Base-by-base conservation (phyloP, 2,329 filamentous ascomycete genomes). In the Aspergillus aculeatinus region DNA sequence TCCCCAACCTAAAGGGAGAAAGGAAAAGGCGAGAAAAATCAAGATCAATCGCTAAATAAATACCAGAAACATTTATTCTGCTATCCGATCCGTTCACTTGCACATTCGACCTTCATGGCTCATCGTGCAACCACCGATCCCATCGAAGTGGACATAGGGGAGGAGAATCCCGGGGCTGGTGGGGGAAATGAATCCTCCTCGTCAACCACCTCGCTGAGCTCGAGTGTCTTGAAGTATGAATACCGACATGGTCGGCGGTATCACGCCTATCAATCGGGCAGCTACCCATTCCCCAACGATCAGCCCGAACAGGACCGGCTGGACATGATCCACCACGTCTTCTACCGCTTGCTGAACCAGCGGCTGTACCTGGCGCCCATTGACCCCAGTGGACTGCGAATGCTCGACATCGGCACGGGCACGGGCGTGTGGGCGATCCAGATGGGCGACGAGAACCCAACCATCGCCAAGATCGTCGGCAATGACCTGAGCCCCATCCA, bases 401-500 rank as follows among this genome's bases (percentile, higher is more conserved):
- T 72, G 10, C 67, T 80, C 10, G 77, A 79, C 62, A 78, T 73
- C 42, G 77, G 61, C 70, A 79, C 77, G 57, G 77, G 62, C 63
- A 80, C 66, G 2, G 70, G 71, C 1, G 68, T 71, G 49, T 73
- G 70, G 71, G 70, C 69, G n/a, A 72, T 72, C 12, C 73, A 78
- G 33, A 72, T 75, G 10, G 73, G 70, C 59, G 63, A 78, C 67
- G 59, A 70, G 44, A 68, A 74, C 57, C 75, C 77, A 21, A 63
- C 65, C 44, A 76, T 79, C 21, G 69, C 31, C 72, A 33, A 74
- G 14, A 35, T 35, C 12, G 33, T 35, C 9, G 33, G 33, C 33
- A 35, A 74, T 16, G 80, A 82, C 60, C 74, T 82, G 50, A 80
- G 77, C 12, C 80, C 81, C 12, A 73, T 72, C 57, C 70, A 72